Conservation (phyloP, 169 alveolate species). For the Plasmodium chabaudi region DNA sequence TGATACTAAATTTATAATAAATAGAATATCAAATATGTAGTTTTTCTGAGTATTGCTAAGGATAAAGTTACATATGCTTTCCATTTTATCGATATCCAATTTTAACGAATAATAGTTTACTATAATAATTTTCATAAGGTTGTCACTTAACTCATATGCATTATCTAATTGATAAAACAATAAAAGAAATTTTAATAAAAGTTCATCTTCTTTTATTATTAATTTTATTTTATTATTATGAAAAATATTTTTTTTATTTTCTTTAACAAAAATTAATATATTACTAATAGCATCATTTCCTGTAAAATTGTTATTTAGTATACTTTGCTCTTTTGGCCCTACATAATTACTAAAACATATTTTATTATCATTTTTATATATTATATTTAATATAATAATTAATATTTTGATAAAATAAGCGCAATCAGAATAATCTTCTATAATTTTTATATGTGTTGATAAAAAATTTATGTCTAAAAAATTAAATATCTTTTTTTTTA, state of each 20-base stretch:
- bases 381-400: conserved; percentile 46
- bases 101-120: conserved; percentile 14
- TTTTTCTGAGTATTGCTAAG: conserved; percentile 5
- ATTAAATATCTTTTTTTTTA: conserved; percentile 38
- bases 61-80: conserved; percentile 4
- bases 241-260: conserved; percentile 33
- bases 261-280: conserved; percentile 36
- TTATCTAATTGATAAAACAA: conserved; percentile 10
- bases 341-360: conserved; percentile 16
- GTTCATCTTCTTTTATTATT: conserved; percentile 15
- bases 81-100: conserved; percentile 13
- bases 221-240: conserved; percentile 1
- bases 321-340: neutral
- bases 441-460: neutral
- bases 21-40: conserved; percentile 25
- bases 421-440: conserved; percentile 5
- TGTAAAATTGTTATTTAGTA: neutral
- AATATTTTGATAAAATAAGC: conserved; percentile 30
- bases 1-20: conserved; percentile 40
- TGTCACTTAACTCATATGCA: conserved; percentile 46
- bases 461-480: conserved; percentile 31
- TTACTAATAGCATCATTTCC: neutral
- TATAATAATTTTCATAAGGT: conserved; percentile 33
- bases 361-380: conserved; percentile 23
- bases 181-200: conserved; percentile 17